Base-by-base conservation (phyloP, 306 rosid genomes). In the Castanospermum australe region DNA sequence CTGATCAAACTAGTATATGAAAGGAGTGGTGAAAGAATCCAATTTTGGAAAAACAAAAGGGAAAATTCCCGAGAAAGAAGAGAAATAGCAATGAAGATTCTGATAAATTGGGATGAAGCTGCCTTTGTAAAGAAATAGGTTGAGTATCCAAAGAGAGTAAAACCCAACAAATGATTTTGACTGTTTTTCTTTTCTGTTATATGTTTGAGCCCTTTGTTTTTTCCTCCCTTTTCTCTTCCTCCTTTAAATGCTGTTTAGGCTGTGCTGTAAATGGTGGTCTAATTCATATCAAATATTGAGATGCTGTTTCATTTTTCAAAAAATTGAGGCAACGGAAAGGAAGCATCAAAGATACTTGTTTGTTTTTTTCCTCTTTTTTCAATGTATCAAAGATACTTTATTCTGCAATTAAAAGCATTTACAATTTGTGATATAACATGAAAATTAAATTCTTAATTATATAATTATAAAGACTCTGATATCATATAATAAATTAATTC, bases 131-230 rank as follows among this genome's bases (percentile, higher is more conserved):
- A 81, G 69, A 67, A 35, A 47, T 24, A 12, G 65, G 72, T 80
- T 67, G 81, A 77, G 63, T 80, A 25, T 70, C 35, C 14, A 17
- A 10, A 18, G 68, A 60, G 51, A 61, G 60, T 30, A 71, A 52
- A 78, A 69, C 44, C 81, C 78, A 75, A 70, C 83, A 22, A 61
- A 68, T 71, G 85, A 61, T 87, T 87, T 90, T 81, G 79, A 25
- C 77, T 47, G 33, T 28, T 14, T 22, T 61, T 55, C 44, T 1
- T 45, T 42, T 64, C 30, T 24, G 13, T 51, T 63, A 39, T 80
- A 62, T 61, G 78, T 77, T 81, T 79, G 32, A 74, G 5, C 57
- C 47, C 51, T 72, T 36, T 42, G 39, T 17, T 4, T 65, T 10
- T 42, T 47, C 13, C 4, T 35, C 14, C 14, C 2, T 38, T 33